These are phyloP conservation scores for Cryoendolithus antarcticus DNA, from an alignment of 2,329 filamentous ascomycete genomes.

Conservation along the genomic window DNA sequence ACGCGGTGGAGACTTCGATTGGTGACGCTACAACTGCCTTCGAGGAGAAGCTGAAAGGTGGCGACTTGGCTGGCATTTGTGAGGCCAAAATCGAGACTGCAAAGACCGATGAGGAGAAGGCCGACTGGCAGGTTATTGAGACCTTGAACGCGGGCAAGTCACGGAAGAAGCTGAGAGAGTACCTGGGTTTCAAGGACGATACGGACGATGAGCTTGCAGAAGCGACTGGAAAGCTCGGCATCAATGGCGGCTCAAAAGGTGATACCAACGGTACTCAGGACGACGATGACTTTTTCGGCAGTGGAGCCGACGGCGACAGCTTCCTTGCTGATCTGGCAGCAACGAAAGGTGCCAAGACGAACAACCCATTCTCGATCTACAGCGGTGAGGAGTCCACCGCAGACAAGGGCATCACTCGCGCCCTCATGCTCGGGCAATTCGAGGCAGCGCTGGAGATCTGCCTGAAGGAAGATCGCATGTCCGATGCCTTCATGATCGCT, in stretches of 20 bases:
- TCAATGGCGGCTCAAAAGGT: constrained; percentile 44
- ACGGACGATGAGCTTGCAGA: constrained; percentile 36
- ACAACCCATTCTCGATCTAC: constrained; percentile 87
- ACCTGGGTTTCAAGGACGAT: constrained; percentile 66
- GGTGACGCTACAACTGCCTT: constrained; percentile 78
- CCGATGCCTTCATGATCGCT: constrained; percentile 94
- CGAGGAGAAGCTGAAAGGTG: constrained; percentile 65
- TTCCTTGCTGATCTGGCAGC: constrained; percentile 77
- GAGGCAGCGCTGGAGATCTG: constrained; percentile 84
- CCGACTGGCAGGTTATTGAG: constrained; percentile 90
- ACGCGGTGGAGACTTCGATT: constrained; percentile 75
- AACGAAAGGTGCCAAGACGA: constrained; percentile 82
- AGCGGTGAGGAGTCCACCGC: constrained; percentile 70
- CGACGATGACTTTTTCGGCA: constrained; percentile 59
- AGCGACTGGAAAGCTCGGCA: constrained; percentile 23
- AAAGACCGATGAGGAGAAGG: constrained; percentile 79
- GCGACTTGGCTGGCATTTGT: constrained; percentile 68
- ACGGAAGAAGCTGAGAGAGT: constrained; percentile 74
- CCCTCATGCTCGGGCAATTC: constrained; percentile 83
- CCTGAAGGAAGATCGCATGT: constrained; percentile 75
- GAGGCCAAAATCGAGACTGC: constrained; percentile 63
- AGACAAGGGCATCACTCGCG: constrained; percentile 76
- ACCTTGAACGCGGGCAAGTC: constrained; percentile 75
- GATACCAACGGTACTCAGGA: constrained; percentile 16
- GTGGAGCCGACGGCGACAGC: constrained; percentile 59